These are phyloP conservation scores for Quillaja saponaria DNA, from an alignment of 306 rosid species.

Conservation along the genomic window DNA sequence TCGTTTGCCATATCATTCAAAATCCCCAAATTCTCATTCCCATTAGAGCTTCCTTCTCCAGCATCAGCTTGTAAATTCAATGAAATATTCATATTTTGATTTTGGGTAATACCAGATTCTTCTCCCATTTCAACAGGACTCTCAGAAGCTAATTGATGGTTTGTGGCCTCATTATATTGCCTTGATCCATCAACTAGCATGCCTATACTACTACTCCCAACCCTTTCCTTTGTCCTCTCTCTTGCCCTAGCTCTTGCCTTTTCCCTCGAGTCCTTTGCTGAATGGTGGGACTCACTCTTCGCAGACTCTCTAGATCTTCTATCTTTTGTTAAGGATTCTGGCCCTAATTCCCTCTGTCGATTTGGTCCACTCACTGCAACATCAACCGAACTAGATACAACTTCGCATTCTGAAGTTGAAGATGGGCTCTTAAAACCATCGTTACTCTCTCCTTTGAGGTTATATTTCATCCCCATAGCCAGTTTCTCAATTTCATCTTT, in stretches of 20 bases:
- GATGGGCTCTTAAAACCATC: slow-evolving; percentile 6
- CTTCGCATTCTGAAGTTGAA: slow-evolving; percentile 40
- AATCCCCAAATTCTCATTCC: too few species aligned
- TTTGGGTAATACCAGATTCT: slow-evolving; percentile 29
- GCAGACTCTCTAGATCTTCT: slow-evolving; percentile 12
- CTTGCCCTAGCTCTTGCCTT: slow-evolving; percentile 20
- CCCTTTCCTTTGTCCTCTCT: slow-evolving; percentile 32
- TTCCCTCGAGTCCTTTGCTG: slow-evolving; percentile 35
- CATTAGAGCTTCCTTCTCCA: slow-evolving; percentile 25
- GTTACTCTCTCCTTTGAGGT: background rate
- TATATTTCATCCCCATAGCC: background rate
- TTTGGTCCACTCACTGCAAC: background rate
- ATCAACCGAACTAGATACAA: slow-evolving; percentile 30
- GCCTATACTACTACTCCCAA: background rate
- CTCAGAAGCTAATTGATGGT: too few species aligned
- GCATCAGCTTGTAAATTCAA: slow-evolving; percentile 4
- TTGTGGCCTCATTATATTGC: background rate
- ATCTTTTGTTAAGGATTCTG: background rate
- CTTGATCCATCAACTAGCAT: too few species aligned
- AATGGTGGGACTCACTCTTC: slow-evolving; percentile 13
- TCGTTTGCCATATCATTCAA: too few species aligned
- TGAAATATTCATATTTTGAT: slow-evolving; percentile 24
- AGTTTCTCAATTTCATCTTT: slow-evolving; percentile 38
- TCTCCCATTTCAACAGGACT: slow-evolving; percentile 35
- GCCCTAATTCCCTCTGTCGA: background rate